Percentiles rank a stretch among this genome's conserved stretches.
These are phyloP conservation scores for Paracoccidioides lutzii DNA, from an alignment of 2,329 filamentous ascomycete species.

Conservation along the genomic window DNA sequence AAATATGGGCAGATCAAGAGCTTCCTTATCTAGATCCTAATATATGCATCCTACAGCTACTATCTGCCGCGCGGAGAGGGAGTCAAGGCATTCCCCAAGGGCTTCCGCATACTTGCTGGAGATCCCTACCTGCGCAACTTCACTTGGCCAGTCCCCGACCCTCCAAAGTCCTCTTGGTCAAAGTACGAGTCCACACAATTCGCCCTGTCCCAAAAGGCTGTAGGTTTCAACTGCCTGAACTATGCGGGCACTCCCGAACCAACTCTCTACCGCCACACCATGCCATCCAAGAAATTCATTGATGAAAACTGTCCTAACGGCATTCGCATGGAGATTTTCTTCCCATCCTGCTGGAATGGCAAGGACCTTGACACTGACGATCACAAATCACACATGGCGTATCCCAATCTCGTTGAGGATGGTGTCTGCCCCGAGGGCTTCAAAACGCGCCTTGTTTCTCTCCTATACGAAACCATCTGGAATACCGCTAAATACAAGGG, in stretches of 20 bases:
- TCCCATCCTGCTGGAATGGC: slow-evolving; percentile 82
- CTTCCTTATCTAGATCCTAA: slow-evolving; percentile 3
- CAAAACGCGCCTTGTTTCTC: slow-evolving; percentile 53
- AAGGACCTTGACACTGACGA: slow-evolving; percentile 42
- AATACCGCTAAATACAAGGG: slow-evolving; percentile 53
- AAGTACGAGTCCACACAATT: slow-evolving; percentile 53
- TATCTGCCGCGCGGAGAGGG: slow-evolving; percentile 61
- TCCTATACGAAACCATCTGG: slow-evolving; percentile 83
- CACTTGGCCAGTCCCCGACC: slow-evolving; percentile 52
- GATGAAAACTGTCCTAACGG: slow-evolving; percentile 74
- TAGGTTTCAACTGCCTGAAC: slow-evolving; percentile 94
- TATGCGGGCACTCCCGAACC: slow-evolving; percentile 54
- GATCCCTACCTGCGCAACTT: slow-evolving; percentile 56
- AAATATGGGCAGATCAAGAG: background rate
- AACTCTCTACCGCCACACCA: slow-evolving; percentile 65
- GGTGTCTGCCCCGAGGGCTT: slow-evolving; percentile 62
- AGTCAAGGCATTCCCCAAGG: slow-evolving; percentile 59
- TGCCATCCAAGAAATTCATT: slow-evolving; percentile 68
- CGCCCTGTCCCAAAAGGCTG: slow-evolving; percentile 61
- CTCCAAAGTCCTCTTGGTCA: slow-evolving; percentile 59
- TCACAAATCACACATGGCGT: slow-evolving; percentile 58
- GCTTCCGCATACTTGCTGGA: slow-evolving; percentile 74
- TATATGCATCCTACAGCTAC: slow-evolving; percentile 44
- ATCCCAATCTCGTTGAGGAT: slow-evolving; percentile 61
- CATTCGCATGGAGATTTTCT: slow-evolving; percentile 70